Evolutionary conservation across 2,329 filamentous ascomycete genomes (phyloP), one percentile per base, ranked within the genome.

Genomic region (Cephalotrichum gorgonifer): DNA sequence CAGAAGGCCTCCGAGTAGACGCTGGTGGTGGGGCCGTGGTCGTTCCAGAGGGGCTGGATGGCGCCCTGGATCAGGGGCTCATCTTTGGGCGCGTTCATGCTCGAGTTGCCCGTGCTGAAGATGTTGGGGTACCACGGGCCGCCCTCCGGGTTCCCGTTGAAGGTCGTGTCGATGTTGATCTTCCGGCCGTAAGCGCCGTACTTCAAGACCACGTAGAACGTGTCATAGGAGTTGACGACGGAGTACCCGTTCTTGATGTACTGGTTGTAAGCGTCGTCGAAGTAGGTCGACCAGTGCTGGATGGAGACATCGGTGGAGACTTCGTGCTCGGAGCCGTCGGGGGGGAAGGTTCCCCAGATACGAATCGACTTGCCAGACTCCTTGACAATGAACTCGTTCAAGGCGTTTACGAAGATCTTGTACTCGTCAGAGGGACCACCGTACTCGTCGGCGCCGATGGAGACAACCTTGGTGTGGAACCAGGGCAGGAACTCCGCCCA

Each of bases 391-490:
- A 70, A 71, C 11, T 65, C 65, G 54, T 65, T 68, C 23, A 72
- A 60, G 14, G 67, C 66, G 48, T 71, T 68, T 30, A 71, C 59
- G 43, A 71, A 71, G 57, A 68, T 63, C 43, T 65, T 75, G 55
- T 79, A 79, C 33, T 73, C 70, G 8, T 68, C 62, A 1, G 67
- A 72, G 0, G 71, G 62, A 0, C 63, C 66, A 1, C 66, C 63
- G 52, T 79, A 78, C 54, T 79, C 75, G 50, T 79, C 75, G 1
- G 74, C 75, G 0, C 76, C 76, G 14, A 79, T 73, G 50, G 76
- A 72, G 2, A 79, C 72, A 14, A 70, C 68, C 53, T 76, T 78
- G 3, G 63, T 70, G 23, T 76, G 66, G 49, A 79, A 77, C 75
- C 75, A 78, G 0, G 74, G 74, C 6, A 78, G 57, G 44, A 77